Evolutionary conservation across 345 rosid genomes (phyloP).

Genomic region (Mercurialis annua): DNA sequence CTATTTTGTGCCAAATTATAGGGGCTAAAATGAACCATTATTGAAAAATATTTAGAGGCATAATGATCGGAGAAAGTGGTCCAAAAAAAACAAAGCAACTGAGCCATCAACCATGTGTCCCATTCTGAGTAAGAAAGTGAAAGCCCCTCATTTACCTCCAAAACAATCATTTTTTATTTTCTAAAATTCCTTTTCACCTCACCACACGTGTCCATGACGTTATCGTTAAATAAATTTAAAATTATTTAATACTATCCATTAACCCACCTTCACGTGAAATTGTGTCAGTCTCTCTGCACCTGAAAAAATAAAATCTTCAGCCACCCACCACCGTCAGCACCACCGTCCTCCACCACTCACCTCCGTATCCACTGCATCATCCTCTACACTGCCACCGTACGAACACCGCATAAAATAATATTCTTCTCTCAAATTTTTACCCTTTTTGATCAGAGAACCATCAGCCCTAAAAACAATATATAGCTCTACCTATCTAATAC

Average conservation of each 20-base stretch:
- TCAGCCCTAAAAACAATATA: background rate
- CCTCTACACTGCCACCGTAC: too few relatives aligned
- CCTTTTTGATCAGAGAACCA: background rate
- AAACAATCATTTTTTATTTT: background rate
- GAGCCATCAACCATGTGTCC: background rate
- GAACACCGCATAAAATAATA: too few relatives aligned
- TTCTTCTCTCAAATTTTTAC: background rate
- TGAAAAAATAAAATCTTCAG: background rate
- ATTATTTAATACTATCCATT: background rate
- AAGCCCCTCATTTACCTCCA: background rate
- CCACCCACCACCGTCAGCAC: slow-evolving; percentile 9
- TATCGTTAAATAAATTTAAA: background rate
- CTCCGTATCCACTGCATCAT: background rate
- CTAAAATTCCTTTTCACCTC: background rate
- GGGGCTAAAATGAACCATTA: too few relatives aligned
- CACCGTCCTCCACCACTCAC: slow-evolving; percentile 8
- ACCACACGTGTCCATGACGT: slow-evolving; percentile 8
- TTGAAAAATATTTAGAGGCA: background rate
- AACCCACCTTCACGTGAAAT: slow-evolving; percentile 18
- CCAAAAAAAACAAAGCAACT: background rate
- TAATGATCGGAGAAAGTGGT: background rate
- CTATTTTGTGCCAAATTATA: background rate
- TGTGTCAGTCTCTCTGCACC: slow-evolving; percentile 13
- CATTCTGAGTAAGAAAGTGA: background rate
- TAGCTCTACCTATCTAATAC: too few relatives aligned